These are phyloP conservation scores for Naganishia randhawae DNA, from an alignment of 768 basidiomycete species.

Conservation along the genomic window DNA sequence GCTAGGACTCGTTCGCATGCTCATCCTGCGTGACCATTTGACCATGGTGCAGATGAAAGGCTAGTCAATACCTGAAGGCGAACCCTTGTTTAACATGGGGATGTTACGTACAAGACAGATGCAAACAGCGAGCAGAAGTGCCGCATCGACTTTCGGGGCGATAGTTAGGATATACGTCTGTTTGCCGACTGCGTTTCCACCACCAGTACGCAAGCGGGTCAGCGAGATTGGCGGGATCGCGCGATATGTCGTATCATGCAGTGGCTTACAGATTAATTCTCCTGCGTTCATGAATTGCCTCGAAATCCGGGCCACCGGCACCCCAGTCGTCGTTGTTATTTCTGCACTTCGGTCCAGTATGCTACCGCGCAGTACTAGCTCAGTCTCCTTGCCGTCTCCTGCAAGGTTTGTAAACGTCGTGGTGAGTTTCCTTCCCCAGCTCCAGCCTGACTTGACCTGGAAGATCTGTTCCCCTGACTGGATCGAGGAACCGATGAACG, in stretches of 20 bases:
- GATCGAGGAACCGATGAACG: conserved; percentile 37
- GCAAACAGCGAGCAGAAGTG: conserved; percentile 47
- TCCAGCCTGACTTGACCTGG: conserved; percentile 31
- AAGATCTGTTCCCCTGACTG: conserved; percentile 39
- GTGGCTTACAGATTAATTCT: conserved; percentile 38
- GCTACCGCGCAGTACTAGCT: conserved; percentile 41
- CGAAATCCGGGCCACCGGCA: conserved; percentile 46
- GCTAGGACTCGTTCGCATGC: not conserved
- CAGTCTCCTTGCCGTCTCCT: conserved; percentile 32
- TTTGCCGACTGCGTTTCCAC: conserved; percentile 13
- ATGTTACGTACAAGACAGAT: conserved; percentile 42
- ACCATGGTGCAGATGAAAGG: too few relatives aligned
- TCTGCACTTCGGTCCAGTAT: conserved; percentile 46
- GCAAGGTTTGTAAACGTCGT: conserved; percentile 43
- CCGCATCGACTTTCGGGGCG: conserved; percentile 47
- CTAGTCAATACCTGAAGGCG: not conserved
- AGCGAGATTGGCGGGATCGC: too few relatives aligned
- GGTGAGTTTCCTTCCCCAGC: conserved; percentile 44
- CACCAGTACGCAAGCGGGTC: too few relatives aligned
- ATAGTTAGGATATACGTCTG: conserved; percentile 48
- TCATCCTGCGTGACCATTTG: too few relatives aligned
- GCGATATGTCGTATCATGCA: too few relatives aligned
- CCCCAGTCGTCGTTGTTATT: conserved; percentile 37
- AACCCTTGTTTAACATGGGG: not conserved
- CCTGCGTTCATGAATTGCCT: conserved; percentile 41